Base-by-base conservation (phyloP, 2,329 filamentous ascomycete genomes). In the Aureobasidium sp. region DNA sequence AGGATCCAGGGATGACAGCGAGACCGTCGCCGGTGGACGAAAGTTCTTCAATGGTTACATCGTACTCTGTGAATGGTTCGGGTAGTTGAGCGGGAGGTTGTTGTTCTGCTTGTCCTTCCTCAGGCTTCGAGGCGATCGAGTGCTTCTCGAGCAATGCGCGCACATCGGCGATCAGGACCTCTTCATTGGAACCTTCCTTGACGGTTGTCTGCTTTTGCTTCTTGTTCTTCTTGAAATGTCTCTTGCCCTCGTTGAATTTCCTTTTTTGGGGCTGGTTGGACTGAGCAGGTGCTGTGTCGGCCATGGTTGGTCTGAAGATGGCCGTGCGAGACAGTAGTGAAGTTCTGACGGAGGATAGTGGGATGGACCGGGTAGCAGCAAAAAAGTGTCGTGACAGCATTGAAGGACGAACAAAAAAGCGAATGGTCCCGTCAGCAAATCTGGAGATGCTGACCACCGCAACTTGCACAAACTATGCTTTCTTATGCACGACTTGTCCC, bases 1-100 rank as follows among this genome's bases (percentile, higher is more conserved):
- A 78, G n/a, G 79, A 80, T 63, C 84, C 82, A 31, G 84, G 77
- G n/a, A 84, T 82, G 62, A 90, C 79, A 4, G 89, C 94, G 61
- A 99, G 82, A 2, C 91, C 94, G 68, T 97, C 94, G 59, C 94
- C 94, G 0, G 90, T 96, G 0, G 93, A 97, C 0, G 93, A 96
- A 37, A 97, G 80, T 66, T 89, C 85, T 7, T 85, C 75, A 62
- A 97, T 86, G n/a, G 88, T 85, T 44, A 97, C 83, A 59, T 96
- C 87, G 44, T 94, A 84, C 72, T 96, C 90, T 6, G 85, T 82
- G 63, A 88, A 88, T 42, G 79, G 79, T 66, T 87, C 83, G 1
- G 89, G 88, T 1, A 91, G 75, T 39, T 58, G 54, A 24, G 54
- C 3, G 5, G 71, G 39, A 6, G 68, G 60, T 17, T 65, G 52